Evolutionary conservation across 2,329 filamentous ascomycete species (phyloP).

Genomic region (Trichoderma sp.): DNA sequence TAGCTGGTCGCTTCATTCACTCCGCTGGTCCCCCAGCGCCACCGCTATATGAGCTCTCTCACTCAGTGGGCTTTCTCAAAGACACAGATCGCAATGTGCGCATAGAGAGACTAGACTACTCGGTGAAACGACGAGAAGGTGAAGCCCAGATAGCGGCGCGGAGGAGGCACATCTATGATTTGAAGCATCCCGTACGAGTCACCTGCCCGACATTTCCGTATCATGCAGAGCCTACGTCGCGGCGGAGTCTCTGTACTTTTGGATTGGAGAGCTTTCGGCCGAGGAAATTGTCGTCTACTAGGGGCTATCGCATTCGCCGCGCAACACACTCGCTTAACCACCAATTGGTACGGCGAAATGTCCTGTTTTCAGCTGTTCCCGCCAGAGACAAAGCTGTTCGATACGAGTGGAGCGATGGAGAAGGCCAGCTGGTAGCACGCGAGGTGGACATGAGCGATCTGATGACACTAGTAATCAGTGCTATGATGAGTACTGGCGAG

Average conservation of each 20-base stretch:
- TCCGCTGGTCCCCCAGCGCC: constrained; percentile 33
- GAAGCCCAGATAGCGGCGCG: constrained; percentile 33
- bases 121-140: constrained; percentile 31
- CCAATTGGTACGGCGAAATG: constrained; percentile 25
- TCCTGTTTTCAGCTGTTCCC: constrained; percentile 36
- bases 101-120: constrained; percentile 38
- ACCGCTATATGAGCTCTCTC: constrained; percentile 42
- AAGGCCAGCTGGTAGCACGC: constrained; percentile 36
- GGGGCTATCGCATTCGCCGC: constrained; percentile 37
- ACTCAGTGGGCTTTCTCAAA: constrained; percentile 37
- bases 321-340: constrained; percentile 33
- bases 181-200: constrained; percentile 37
- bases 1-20: constrained; percentile 41
- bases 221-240: constrained; percentile 38
- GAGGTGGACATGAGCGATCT: constrained; percentile 36
- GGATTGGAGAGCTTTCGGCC: constrained; percentile 35
- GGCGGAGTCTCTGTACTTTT: constrained; percentile 35
- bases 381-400: constrained; percentile 32
- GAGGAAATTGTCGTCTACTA: constrained; percentile 29
- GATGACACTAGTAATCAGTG: constrained; percentile 37
- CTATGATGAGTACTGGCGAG: constrained; percentile 33
- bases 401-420: constrained; percentile 39
- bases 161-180: constrained; percentile 39
- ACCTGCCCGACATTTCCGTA: constrained; percentile 37
- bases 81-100: constrained; percentile 37